Percentiles rank a stretch among this genome's conserved stretches.
These are phyloP conservation scores for Andrographis paniculata DNA, from an alignment of 305 asterid species.

Conservation along the genomic window DNA sequence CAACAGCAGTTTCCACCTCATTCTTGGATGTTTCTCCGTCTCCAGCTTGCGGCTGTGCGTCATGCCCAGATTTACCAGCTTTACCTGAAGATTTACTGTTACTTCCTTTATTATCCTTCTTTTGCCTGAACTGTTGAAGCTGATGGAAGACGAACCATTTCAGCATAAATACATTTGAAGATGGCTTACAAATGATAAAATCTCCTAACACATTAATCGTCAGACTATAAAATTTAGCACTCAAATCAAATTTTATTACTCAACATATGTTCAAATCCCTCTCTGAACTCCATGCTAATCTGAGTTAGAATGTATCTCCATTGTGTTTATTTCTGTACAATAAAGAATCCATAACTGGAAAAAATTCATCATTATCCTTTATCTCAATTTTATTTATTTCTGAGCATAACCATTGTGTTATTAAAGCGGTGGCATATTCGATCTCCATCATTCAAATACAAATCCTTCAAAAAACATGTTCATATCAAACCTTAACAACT, in stretches of 20 bases:
- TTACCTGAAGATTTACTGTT: conserved; percentile 46
- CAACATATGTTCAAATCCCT: background rate
- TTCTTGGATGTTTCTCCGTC: conserved; percentile 36
- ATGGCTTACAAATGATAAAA: conserved; percentile 3
- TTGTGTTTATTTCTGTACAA: no score
- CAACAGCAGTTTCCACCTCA: conserved; percentile 22
- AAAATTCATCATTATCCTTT: no score
- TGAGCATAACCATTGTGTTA: background rate
- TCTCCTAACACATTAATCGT: conserved; percentile 4
- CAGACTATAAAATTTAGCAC: conserved; percentile 6
- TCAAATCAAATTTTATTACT: no score
- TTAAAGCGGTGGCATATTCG: background rate
- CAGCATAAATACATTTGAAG: conserved; percentile 13
- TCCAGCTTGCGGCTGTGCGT: conserved; percentile 27
- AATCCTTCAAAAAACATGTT: background rate
- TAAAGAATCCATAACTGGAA: no score
- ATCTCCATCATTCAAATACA: conserved; percentile 1
- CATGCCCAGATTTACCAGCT: conserved; percentile 55
- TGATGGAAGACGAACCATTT: conserved; percentile 23
- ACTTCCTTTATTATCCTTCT: conserved; percentile 72
- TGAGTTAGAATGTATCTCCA: background rate
- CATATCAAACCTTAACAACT: no score
- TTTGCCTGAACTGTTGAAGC: conserved; percentile 96
- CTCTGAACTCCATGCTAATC: no score
- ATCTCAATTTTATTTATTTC: no score